A percentile compares a stretch with the other conserved stretches of the same genome.
phyloP scores from a whole-genome alignment of 1,284 basidiomycete genomes.

The Pholiota adiposa region DNA sequence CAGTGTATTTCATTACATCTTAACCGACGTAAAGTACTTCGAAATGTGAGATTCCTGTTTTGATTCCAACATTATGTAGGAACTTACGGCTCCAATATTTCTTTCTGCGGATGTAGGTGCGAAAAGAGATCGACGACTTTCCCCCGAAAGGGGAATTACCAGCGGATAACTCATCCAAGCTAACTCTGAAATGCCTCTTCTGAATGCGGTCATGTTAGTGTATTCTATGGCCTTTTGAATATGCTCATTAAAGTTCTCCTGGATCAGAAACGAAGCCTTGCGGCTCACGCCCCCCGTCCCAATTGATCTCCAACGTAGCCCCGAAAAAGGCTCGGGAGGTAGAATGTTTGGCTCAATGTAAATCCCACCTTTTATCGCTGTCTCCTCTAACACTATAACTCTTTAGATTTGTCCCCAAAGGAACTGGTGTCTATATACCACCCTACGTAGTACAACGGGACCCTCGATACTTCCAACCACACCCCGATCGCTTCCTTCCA shows the following conservation, averaged over 20 bases:
- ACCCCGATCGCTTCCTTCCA: slow-evolving; percentile 1
- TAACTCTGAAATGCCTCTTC: neutral
- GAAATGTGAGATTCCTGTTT: too few relatives aligned
- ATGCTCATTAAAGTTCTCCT: neutral
- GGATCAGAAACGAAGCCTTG: slow-evolving; percentile 2
- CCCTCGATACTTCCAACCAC: slow-evolving; percentile 1
- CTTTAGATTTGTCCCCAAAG: slow-evolving; percentile 1
- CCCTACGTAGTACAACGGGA: slow-evolving; percentile 3
- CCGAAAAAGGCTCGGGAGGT: neutral
- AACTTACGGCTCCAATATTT: too few relatives aligned
- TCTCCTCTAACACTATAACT: neutral
- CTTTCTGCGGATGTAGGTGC: neutral
- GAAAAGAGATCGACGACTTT: neutral
- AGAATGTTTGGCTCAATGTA: slow-evolving; percentile 2
- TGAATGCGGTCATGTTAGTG: slow-evolving; percentile 8
- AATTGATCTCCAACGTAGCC: slow-evolving; percentile 1
- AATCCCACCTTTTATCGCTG: neutral
- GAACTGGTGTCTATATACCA: neutral
- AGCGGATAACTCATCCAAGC: neutral
- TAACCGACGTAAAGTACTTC: neutral
- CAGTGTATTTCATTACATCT: neutral
- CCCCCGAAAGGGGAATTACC: neutral
- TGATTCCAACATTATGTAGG: too few relatives aligned
- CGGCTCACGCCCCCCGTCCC: slow-evolving; percentile 3
- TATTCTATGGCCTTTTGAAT: neutral